Evolutionary conservation across 1,284 basidiomycete species (phyloP).

Genomic region (Acaromyces ingoldii): DNA sequence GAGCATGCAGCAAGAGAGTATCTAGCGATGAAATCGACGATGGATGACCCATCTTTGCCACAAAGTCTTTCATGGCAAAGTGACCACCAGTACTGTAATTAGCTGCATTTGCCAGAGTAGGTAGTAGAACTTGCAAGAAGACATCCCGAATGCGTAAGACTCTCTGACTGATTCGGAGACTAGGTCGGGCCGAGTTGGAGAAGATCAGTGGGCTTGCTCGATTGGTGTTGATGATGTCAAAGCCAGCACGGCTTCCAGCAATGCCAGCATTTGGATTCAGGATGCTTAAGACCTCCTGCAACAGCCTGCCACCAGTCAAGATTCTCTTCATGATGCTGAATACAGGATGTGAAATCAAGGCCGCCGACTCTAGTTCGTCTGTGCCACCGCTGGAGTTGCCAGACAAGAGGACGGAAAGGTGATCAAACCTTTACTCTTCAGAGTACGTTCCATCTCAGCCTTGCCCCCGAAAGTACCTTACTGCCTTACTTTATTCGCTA

Average conservation of each 20-base stretch:
- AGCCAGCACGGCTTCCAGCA: conserved; percentile 20
- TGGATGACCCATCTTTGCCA: conserved; percentile 22
- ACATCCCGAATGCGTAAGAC: conserved; percentile 79
- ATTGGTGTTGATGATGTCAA: conserved; percentile 58
- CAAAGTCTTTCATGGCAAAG: conserved; percentile 18
- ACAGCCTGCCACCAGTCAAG: conserved; percentile 67
- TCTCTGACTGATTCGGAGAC: conserved; percentile 75
- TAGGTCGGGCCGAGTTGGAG: conserved; percentile 68
- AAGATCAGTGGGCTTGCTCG: conserved; percentile 66
- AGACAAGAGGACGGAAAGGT: conserved; percentile 57
- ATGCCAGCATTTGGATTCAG: conserved; percentile 51
- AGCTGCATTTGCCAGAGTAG: conserved; percentile 63
- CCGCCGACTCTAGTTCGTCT: conserved; percentile 39
- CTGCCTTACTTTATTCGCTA: too few relatives aligned
- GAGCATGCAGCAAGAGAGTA: conserved; percentile 62
- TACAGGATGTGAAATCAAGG: conserved; percentile 69
- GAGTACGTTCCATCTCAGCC: too few relatives aligned
- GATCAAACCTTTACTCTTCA: too few relatives aligned
- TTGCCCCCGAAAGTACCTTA: too few relatives aligned
- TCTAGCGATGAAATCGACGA: conserved; percentile 69
- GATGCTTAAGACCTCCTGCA: conserved; percentile 68
- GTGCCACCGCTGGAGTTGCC: conserved; percentile 17
- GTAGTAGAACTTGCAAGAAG: conserved; percentile 81
- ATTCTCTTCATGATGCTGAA: conserved; percentile 78
- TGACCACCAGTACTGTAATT: conserved; percentile 12